Evolutionary conservation across 805 yeast species (phyloP), one percentile per base, ranked within the genome.

Genomic region (Wickerhamiella musiphila): DNA sequence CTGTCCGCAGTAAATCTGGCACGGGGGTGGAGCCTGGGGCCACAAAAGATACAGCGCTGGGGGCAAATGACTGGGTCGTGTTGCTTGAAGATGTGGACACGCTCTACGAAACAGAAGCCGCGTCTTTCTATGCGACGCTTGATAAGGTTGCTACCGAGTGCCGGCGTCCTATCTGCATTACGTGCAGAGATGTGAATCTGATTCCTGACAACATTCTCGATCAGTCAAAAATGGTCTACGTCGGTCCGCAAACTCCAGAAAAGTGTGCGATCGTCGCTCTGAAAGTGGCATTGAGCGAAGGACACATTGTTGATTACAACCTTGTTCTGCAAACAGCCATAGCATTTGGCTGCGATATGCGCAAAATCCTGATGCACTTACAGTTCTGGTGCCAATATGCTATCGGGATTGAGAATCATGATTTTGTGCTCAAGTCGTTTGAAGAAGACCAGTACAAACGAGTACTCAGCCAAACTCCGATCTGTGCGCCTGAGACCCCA

Each of bases 41-140:
- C 17, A 23, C 21, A 11, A 21, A 21, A 20, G 18, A 20, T 22
- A 23, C 29, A 7, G 4, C 25, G 4, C 9, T 8, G 15, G 28
- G 28, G 6, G 65, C 65, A 31, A 70, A 65, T 37, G 63, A 69
- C 36, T 83, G 86, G 6, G 57, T 82, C 5, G 73, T 90, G 4
- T 52, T 90, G 21, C 61, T 86, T 35, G 94, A 84, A 43, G 94
- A 86, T 45, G 84, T 78, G 25, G 94, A 86, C 48, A 59, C 79
- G 8, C 50, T 84, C 13, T 81, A 76, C 45, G 81, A 70, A 33
- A 70, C 65, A 25, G 96, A 90, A 45, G 69, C 66, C 35, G 33
- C 33, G 11, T 70, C 71, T 2, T 84, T 86, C 47, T 90, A 95
- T 94, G 47, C 61, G 1, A 70, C 75, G 2, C 61, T 82, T 2